Evolutionary conservation across 2,329 filamentous ascomycete genomes (phyloP).

Genomic region (Penicillium sp.): DNA sequence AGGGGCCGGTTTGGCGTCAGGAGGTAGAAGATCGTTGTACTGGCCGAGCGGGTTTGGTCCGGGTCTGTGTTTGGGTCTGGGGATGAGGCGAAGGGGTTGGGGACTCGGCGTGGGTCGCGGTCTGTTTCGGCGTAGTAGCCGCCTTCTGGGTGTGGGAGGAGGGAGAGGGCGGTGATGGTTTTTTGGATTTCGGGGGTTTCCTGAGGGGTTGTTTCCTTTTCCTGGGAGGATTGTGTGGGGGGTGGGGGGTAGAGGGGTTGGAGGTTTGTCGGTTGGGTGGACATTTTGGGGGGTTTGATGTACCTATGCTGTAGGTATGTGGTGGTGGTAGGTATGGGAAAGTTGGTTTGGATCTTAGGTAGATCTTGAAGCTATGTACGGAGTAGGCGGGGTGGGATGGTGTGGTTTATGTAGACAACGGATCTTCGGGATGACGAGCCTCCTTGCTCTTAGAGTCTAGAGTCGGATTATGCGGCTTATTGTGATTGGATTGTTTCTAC

Average conservation of each 20-base stretch:
- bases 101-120: constrained; percentile 49
- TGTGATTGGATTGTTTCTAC: too few species aligned
- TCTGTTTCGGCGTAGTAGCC: constrained; percentile 64
- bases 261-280: not conserved
- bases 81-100: constrained; percentile 48
- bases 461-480: too few species aligned
- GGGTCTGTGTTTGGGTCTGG: constrained; percentile 17
- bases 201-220: not conserved
- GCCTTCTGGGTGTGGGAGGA: constrained; percentile 59
- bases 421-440: too few species aligned
- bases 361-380: too few species aligned
- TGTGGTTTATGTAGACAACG: too few species aligned
- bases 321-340: too few species aligned
- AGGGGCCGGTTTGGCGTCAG: constrained; percentile 55
- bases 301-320: too few species aligned
- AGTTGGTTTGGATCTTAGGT: too few species aligned
- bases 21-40: constrained; percentile 63
- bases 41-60: constrained; percentile 46
- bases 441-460: too few species aligned
- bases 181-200: constrained; percentile 24
- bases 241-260: not conserved
- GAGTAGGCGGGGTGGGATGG: too few species aligned
- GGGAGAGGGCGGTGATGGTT: constrained; percentile 46
- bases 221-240: not conserved
- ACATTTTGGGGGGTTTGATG: too few species aligned